Evolutionary conservation across 2,329 filamentous ascomycete species (phyloP).

Genomic region (Xylaria sp.): DNA sequence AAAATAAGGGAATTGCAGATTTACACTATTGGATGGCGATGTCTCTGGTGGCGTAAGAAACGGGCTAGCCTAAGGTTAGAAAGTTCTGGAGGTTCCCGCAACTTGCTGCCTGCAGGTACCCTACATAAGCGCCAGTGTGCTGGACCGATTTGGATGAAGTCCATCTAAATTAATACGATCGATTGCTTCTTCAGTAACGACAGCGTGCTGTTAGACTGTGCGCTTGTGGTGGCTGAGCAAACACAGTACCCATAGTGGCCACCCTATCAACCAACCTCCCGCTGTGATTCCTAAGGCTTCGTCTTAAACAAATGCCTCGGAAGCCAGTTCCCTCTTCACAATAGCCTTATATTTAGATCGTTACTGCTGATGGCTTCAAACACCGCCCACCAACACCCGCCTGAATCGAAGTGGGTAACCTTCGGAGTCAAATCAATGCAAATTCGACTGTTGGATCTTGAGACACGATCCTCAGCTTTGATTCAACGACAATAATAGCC

Average conservation of each 20-base stretch:
- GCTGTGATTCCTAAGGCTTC: not conserved
- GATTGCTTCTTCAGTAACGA: no score
- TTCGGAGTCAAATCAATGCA: not conserved
- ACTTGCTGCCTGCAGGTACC: no score
- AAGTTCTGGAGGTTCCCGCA: no score
- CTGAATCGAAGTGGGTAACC: not conserved
- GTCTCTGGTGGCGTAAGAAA: no score
- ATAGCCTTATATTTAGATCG: constrained; percentile 1
- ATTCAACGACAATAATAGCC: not conserved
- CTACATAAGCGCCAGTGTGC: no score
- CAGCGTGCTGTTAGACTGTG: not conserved
- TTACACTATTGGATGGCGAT: not conserved
- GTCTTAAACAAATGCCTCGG: not conserved
- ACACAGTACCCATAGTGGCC: not conserved
- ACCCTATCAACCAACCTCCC: not conserved
- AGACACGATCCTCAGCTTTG: not conserved
- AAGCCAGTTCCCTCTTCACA: not conserved
- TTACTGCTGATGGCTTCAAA: not conserved
- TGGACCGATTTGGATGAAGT: no score
- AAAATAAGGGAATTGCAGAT: not conserved
- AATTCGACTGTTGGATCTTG: not conserved
- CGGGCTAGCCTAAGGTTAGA: no score
- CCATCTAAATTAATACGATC: not conserved
- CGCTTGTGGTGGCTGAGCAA: not conserved
- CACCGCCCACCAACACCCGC: not conserved